Conservation (phyloP, 139 green algal species). For the Chlamydomonas sp. region DNA sequence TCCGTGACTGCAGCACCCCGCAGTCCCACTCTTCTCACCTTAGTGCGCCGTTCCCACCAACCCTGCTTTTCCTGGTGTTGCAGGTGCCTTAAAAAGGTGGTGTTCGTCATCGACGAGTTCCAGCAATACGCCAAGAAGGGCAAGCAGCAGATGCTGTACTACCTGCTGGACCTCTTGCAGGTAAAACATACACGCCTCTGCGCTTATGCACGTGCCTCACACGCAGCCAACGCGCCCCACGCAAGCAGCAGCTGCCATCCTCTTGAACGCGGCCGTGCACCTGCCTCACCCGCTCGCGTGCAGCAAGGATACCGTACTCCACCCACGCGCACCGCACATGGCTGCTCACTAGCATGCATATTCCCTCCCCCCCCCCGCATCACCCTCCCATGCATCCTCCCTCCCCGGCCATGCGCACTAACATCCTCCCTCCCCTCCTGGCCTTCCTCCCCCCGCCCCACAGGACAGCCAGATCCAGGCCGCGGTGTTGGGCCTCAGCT, state of each 20-base stretch:
- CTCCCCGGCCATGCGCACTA: background rate
- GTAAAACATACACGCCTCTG: background rate
- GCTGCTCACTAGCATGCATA: background rate
- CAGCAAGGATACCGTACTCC: background rate
- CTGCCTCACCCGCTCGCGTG: background rate
- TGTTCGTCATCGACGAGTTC: constrained; percentile 89
- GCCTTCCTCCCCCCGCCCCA: background rate
- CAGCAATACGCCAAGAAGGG: constrained; percentile 68
- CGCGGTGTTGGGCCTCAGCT: constrained; percentile 74
- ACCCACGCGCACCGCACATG: too few species aligned
- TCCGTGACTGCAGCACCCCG: too few species aligned
- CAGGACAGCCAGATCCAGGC: constrained; percentile 60
- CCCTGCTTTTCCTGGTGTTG: background rate
- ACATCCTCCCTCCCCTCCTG: background rate
- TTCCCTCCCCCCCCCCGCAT: background rate
- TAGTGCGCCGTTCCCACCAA: too few species aligned
- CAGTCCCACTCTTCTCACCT: too few species aligned
- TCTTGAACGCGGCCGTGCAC: background rate
- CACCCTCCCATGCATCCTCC: background rate
- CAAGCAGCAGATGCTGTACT: constrained; percentile 89
- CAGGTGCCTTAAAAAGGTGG: constrained; percentile 71
- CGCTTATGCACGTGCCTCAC: background rate
- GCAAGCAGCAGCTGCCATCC: background rate
- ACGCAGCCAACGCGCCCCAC: background rate
- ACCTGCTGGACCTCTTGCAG: constrained; percentile 85